These are phyloP conservation scores for Fusarium subglutinans DNA, from an alignment of 2,329 filamentous ascomycete species.

Conservation along the genomic window DNA sequence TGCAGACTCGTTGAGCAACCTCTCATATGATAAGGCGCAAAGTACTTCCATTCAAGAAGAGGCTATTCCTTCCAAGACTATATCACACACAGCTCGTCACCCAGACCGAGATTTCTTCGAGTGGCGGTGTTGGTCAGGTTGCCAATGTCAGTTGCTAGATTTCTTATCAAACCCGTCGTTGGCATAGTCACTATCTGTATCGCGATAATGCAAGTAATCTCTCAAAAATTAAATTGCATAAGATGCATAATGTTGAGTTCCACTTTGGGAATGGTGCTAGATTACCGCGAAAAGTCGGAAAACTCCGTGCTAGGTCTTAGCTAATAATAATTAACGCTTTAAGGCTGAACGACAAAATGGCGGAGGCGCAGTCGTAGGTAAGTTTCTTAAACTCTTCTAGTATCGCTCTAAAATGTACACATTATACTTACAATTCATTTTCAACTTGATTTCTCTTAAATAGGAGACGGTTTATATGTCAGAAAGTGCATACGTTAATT, in stretches of 20 bases:
- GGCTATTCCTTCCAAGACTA: not conserved
- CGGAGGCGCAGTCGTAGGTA: not conserved
- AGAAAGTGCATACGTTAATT: too few relatives aligned
- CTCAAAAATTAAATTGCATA: not conserved
- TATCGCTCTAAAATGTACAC: too few relatives aligned
- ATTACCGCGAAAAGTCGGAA: not conserved
- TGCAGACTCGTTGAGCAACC: too few relatives aligned
- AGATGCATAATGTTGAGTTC: not conserved
- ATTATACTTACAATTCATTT: rapidly evolving
- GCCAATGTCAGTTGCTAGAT: not conserved
- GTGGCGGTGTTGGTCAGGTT: not conserved
- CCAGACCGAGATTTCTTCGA: not conserved
- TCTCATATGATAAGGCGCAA: not conserved
- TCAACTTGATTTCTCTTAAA: rapidly evolving
- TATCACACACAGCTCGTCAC: not conserved
- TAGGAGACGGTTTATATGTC: rapidly evolving
- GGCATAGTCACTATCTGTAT: not conserved
- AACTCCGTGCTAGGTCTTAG: not conserved
- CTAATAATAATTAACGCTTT: not conserved
- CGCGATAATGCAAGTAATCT: not conserved
- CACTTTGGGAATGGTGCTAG: not conserved
- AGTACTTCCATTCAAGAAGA: not conserved
- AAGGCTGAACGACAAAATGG: not conserved
- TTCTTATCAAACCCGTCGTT: not conserved
- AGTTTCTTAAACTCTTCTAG: not conserved